Base-by-base conservation (phyloP, 2,329 filamentous ascomycete species). In the Alternaria burnsii region DNA sequence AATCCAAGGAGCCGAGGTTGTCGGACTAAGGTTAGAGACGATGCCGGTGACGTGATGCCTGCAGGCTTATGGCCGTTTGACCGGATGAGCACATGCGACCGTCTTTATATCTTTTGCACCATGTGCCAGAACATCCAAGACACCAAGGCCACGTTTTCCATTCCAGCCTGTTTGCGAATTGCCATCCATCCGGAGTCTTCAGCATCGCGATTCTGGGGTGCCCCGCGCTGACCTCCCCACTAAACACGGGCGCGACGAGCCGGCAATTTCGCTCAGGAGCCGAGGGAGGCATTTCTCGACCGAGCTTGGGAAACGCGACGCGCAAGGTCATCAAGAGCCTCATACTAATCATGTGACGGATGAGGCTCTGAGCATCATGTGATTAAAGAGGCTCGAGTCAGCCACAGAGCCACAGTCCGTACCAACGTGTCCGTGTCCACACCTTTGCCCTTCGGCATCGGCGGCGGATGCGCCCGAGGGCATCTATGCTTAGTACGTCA, bases 11-110 rank as follows among this genome's bases (percentile, higher is more conserved):
- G 52, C 58, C 48, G 51, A 32, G 53, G 52, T 46, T 18, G 12
- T 58, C 64, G 62, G 52, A 58, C 61, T 63, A 63, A 66, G 67
- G 65, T 68, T 69, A 30, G 46, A 40, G 41, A 16, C 32, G 41
- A 32, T 12, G n/a, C 32, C 28, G 52, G 60, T 63, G 57, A 66
- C 52, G 60, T 62, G 58, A 48, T 32, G 22, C 9, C 14, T 40
- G 52, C 18, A 18, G 20, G 30, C 50, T 40, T 40, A 58, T 24
- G 61, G 44, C 61, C 61, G 61, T 53, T 61, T 61, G 59, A 28
- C 66, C 61, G 61, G 38, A 36, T 41, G 44, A 20, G 28, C 57
- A 42, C 42, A 26, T 48, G 52, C 52, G 52, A 47, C 34, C 5
- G 18, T 48, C 24, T 14, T 24, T 47, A 22, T 28, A 40, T 55